Conservation (phyloP, 2,329 filamentous ascomycete genomes). For the Diatrype stigma region DNA sequence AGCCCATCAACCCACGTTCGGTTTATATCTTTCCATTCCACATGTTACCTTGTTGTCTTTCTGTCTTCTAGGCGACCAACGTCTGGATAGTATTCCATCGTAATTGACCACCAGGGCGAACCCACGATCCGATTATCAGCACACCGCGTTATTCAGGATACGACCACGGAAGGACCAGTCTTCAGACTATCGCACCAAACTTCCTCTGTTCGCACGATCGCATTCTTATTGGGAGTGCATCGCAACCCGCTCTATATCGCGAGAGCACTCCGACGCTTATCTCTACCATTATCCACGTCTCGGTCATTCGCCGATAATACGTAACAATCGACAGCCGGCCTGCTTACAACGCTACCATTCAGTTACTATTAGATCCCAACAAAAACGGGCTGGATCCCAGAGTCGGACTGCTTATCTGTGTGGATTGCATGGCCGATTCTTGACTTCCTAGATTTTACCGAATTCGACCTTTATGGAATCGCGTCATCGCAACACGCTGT, state of each 20-base stretch:
- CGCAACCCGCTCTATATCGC: neutral
- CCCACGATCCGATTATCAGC: neutral
- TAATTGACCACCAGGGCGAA: slow-evolving; percentile 12
- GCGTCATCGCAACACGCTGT: slow-evolving; percentile 6
- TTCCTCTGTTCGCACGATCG: neutral
- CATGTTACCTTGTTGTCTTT: slow-evolving; percentile 20
- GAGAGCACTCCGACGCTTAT: neutral
- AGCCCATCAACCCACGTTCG: neutral
- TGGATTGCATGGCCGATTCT: neutral
- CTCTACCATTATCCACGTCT: neutral
- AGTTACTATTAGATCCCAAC: too few species aligned
- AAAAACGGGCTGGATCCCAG: neutral
- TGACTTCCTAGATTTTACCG: neutral
- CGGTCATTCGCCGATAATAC: neutral
- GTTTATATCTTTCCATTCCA: slow-evolving; percentile 4
- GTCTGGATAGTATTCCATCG: slow-evolving; percentile 19
- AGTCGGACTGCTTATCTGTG: neutral
- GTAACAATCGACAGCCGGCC: too few species aligned
- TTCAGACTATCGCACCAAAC: too few species aligned
- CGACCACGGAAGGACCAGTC: neutral
- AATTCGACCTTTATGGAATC: neutral
- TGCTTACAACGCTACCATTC: too few species aligned
- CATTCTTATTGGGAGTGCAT: neutral
- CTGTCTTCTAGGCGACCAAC: slow-evolving; percentile 20
- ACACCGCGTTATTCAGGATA: slow-evolving; percentile 4